Percentiles rank a stretch among this genome's conserved stretches.
Evolutionary conservation across 2,329 filamentous ascomycete genomes (phyloP).

Genomic region (Reticulascus tulasneorum): DNA sequence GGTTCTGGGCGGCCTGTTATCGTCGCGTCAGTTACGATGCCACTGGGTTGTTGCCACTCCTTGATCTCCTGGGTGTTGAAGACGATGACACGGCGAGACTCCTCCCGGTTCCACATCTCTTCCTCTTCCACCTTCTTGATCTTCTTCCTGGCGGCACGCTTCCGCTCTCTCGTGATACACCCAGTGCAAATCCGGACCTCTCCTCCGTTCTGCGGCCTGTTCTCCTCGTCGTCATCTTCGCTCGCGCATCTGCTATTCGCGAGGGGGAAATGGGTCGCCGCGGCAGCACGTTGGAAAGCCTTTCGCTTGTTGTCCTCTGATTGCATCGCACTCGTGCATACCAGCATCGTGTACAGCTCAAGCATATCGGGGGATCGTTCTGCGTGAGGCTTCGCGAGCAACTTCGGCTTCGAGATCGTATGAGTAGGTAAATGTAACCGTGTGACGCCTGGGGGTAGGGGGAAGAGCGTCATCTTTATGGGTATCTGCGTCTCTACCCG

Average conservation of each 20-base stretch:
- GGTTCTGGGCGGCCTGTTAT: conserved; percentile 39
- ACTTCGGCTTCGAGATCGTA: conserved; percentile 91
- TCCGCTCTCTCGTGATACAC: conserved; percentile 89
- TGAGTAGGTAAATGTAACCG: conserved; percentile 83
- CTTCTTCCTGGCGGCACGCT: conserved; percentile 89
- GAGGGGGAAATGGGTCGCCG: conserved; percentile 31
- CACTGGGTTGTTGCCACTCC: conserved; percentile 64
- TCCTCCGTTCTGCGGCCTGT: conserved; percentile 80
- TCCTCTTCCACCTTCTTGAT: conserved; percentile 91
- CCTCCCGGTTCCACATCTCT: conserved; percentile 76
- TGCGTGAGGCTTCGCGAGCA: conserved; percentile 69
- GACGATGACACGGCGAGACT: conserved; percentile 77
- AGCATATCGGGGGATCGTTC: conserved; percentile 68
- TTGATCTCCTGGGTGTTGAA: conserved; percentile 89
- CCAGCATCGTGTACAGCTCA: conserved; percentile 75
- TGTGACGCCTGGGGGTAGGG: conserved; percentile 70
- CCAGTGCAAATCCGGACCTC: conserved; percentile 87
- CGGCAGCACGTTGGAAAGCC: conserved; percentile 59
- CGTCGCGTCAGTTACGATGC: conserved; percentile 31
- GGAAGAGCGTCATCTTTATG: conserved; percentile 73
- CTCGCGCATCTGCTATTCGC: conserved; percentile 19
- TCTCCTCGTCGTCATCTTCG: conserved; percentile 58
- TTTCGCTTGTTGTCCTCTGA: conserved; percentile 61
- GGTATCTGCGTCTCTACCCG: conserved; percentile 96
- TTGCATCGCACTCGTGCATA: conserved; percentile 90